These are phyloP conservation scores for Akanthomyces uredinophilus DNA, from an alignment of 2,329 filamentous ascomycete species.

Conservation along the genomic window DNA sequence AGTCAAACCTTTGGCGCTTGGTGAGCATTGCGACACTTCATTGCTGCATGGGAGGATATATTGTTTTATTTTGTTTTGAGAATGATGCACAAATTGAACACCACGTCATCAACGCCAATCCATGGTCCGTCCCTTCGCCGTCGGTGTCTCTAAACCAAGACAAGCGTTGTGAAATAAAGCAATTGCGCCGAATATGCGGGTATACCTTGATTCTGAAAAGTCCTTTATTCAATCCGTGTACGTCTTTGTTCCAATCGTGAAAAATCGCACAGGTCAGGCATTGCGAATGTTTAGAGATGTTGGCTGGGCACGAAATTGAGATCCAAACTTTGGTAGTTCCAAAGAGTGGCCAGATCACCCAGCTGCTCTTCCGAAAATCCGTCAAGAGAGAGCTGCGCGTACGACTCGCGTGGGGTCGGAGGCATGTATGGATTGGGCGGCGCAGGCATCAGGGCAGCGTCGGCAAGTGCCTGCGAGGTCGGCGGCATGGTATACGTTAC, in stretches of 20 bases:
- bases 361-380: conserved; percentile 29
- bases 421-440: conserved; percentile 15
- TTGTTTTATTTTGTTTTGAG: neutral
- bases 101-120: neutral
- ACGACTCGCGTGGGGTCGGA: conserved; percentile 15
- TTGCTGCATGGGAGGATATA: no score
- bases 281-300: neutral
- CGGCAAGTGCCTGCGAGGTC: neutral
- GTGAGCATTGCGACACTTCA: neutral
- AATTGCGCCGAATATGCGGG: neutral
- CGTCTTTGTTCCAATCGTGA: neutral
- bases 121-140: no score
- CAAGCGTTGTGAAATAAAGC: neutral
- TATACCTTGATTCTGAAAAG: neutral
- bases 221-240: neutral
- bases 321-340: conserved; percentile 31
- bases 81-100: neutral
- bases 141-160: neutral
- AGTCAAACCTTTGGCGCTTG: no score
- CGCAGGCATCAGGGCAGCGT: conserved; percentile 1
- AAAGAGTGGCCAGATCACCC: conserved; percentile 28
- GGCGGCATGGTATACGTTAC: conserved; percentile 2
- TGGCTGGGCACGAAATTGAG: conserved; percentile 22
- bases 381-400: conserved; percentile 20
- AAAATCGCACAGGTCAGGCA: neutral